These are phyloP conservation scores for Tulasnella sp. DNA, from an alignment of 768 basidiomycete genomes.

Conservation along the genomic window DNA sequence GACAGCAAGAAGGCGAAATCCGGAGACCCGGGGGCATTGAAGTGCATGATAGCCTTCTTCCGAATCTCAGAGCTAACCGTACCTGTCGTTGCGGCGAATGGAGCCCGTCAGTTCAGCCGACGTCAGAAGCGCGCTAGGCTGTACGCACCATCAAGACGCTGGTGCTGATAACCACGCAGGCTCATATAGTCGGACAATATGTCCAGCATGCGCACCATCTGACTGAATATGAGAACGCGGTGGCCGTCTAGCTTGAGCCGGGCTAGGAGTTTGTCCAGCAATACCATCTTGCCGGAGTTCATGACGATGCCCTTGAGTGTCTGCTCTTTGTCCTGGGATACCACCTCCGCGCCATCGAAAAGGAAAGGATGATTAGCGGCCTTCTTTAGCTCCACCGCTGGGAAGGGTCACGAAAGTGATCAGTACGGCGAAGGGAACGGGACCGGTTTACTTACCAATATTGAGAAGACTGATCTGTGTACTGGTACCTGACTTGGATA, in stretches of 20 bases:
- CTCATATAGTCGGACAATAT: conserved; percentile 96
- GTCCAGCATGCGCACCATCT: conserved; percentile 98
- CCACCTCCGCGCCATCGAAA: conserved; percentile 86
- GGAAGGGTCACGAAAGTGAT: conserved; percentile 5
- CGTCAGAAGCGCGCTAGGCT: not conserved
- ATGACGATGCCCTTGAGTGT: conserved; percentile 91
- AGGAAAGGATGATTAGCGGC: conserved; percentile 96
- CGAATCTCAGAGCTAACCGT: conserved; percentile 79
- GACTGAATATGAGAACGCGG: conserved; percentile 96
- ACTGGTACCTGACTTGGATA: conserved; percentile 73
- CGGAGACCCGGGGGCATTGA: conserved; percentile 82
- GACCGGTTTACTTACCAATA: conserved; percentile 44
- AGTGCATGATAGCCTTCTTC: conserved; percentile 94
- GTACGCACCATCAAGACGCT: conserved; percentile 75
- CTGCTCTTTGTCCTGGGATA: conserved; percentile 55
- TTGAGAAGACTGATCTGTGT: conserved; percentile 92
- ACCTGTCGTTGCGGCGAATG: conserved; percentile 20
- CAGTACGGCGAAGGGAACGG: not conserved
- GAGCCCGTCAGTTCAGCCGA: not conserved
- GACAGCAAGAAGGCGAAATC: conserved; percentile 97
- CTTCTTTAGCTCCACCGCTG: conserved; percentile 98
- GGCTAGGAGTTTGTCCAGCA: conserved; percentile 91
- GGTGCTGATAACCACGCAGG: conserved; percentile 79
- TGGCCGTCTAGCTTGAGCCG: conserved; percentile 86
- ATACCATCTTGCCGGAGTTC: conserved; percentile 97